Conservation (phyloP, 179 eudicot genomes). For the Sideroxylon spinosum region DNA sequence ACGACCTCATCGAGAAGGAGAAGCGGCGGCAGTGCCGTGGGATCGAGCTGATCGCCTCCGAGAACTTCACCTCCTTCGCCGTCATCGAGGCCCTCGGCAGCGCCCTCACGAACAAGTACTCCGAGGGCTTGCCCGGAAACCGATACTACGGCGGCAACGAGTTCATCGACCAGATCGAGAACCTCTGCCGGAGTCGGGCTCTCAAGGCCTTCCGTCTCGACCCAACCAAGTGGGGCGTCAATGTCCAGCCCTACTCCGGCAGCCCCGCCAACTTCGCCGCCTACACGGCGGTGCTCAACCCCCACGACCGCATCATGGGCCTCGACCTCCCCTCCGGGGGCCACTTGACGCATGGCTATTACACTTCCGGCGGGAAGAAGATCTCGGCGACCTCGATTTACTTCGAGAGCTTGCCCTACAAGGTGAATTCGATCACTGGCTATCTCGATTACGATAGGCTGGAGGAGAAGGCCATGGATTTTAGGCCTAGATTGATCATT, state of each 20-base stretch:
- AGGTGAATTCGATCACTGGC: conserved; percentile 61
- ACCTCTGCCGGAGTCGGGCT: conserved; percentile 50
- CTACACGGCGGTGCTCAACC: conserved; percentile 59
- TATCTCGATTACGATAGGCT: conserved; percentile 69
- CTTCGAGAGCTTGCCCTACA: conserved; percentile 85
- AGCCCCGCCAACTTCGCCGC: conserved; percentile 67
- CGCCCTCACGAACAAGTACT: conserved; percentile 69
- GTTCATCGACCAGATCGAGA: conserved; percentile 58
- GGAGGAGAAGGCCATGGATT: conserved; percentile 79
- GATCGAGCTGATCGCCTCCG: conserved; percentile 71
- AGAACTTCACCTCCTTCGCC: conserved; percentile 69
- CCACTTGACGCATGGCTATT: conserved; percentile 64
- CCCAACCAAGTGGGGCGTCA: conserved; percentile 60
- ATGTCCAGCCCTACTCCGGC: conserved; percentile 67
- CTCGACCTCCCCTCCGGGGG: conserved; percentile 66
- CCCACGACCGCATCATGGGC: conserved; percentile 72
- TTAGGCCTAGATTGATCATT: conserved; percentile 88
- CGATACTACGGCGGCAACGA: conserved; percentile 71
- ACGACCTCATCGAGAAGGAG: conserved; percentile 65
- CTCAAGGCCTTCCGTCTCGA: conserved; percentile 40
- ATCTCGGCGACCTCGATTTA: conserved; percentile 75
- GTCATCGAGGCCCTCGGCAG: conserved; percentile 61
- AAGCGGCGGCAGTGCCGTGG: conserved; percentile 59
- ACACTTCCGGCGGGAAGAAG: conserved; percentile 68
- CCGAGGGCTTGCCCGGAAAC: conserved; percentile 69